Base-by-base conservation (phyloP, 805 yeast genomes). In the Teunomyces stri region DNA sequence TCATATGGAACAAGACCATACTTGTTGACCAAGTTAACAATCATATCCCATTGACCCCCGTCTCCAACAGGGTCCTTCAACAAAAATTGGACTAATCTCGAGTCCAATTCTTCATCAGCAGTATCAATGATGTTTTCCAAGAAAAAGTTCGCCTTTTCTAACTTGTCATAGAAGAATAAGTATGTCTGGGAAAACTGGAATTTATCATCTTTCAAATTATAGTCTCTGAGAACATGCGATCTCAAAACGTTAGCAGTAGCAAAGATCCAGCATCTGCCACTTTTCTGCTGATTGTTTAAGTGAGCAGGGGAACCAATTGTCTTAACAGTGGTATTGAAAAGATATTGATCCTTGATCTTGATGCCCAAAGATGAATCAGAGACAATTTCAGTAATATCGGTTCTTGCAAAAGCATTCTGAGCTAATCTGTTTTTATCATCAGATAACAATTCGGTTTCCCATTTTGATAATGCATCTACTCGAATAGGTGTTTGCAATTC, bases 41-140 rank as follows among this genome's bases (percentile, higher is more conserved):
- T 80, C 94, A 89, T 85, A 53, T 86, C 84, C 76, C 86, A 88
- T 66, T 89, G 96, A 45, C 96, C 96, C 56, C 96, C 96, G 60
- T 89, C 96, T 48, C 77, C 64, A 39, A 83, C 81, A 15, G 96
- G 95, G 46, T 80, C 84, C 4, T 69, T 56, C 46, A 88, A 70
- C 42, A 89, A 66, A 55, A 77, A 79, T 65, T 84, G 87, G 44
- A 89, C 80, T 48, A 87, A 67, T 53, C 95, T 76, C 1, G 90
- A 82, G 52, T 82, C 90, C 44, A 84, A 77, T 39, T 76, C 82
- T 61, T 84, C 83, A 31, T 79, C 72, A 30, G 79, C 75, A 21
- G 95, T 85, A 56, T 85, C 86, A 48, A 84, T 70, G 48, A 87
- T 79, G 64, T 87, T 89, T 52, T 89, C 90, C 53, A 89, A 68